phyloP scores from a whole-genome alignment of 2,329 filamentous ascomycete species.

The Aspergillus aculeatinus region DNA sequence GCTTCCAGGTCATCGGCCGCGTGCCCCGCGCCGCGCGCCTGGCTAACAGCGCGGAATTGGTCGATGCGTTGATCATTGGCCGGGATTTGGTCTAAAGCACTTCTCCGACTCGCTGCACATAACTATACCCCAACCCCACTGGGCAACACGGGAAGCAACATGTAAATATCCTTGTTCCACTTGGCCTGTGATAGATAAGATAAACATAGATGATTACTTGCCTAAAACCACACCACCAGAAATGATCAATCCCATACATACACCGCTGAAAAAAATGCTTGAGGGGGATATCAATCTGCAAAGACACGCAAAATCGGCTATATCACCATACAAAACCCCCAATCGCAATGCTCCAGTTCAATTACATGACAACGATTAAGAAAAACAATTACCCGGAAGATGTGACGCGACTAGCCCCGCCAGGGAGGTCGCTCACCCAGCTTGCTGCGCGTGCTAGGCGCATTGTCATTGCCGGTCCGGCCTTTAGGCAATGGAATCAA shows the following conservation, averaged over 20 bases:
- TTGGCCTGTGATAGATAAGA: too few relatives aligned
- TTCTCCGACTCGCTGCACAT: not conserved
- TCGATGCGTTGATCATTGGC: constrained; percentile 42
- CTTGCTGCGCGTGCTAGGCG: constrained; percentile 23
- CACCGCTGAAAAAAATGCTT: constrained; percentile 14
- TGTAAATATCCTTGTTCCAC: too few relatives aligned
- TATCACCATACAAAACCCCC: constrained; percentile 13
- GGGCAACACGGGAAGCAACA: too few relatives aligned
- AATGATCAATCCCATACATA: not conserved
- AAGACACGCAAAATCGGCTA: constrained; percentile 14
- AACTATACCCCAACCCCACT: not conserved
- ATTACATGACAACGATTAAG: constrained; percentile 1
- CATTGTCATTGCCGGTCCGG: constrained; percentile 31
- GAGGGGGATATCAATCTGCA: constrained; percentile 24
- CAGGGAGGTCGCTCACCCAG: constrained; percentile 38
- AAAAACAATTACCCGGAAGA: constrained; percentile 16
- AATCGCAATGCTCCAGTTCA: constrained; percentile 13
- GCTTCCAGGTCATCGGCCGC: constrained; percentile 39
- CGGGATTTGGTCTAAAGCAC: constrained; percentile 25
- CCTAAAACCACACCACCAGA: too few relatives aligned
- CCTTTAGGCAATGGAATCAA: constrained; percentile 40
- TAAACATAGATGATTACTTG: too few relatives aligned
- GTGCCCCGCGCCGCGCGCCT: constrained; percentile 38
- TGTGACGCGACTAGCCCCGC: constrained; percentile 29
- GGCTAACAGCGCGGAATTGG: constrained; percentile 37